Base-by-base conservation (phyloP, 768 basidiomycete species). In the Serendipita sp. region DNA sequence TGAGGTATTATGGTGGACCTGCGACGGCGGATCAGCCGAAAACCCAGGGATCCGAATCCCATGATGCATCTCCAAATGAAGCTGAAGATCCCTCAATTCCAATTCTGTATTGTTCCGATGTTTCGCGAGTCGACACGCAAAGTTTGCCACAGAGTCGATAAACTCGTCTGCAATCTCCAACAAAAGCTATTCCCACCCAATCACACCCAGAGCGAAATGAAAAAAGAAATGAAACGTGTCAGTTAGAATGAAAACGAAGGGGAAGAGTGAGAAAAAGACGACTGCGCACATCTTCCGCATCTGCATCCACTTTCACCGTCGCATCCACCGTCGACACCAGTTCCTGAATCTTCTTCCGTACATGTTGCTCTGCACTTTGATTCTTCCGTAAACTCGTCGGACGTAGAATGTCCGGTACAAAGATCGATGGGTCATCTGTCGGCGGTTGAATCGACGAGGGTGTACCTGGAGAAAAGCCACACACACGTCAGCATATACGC, bases 41-140 rank as follows among this genome's bases (percentile, higher is more conserved):
- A 94, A 95, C 30, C 94, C 94, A 38, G 95, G 95, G 66, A 97
- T 90, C 48, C 90, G 85, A 63, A 97, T 92, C 69, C 95, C 94
- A 74, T 94, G 91, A 65, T 95, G 75, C 82, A 62, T 66, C 89
- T 91, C 93, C 16, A 96, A 82, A 73, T 95, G 91, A 13, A 96
- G 78, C 67, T 95, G 94, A n/a, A 95, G 77, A 68, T 98, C 96
- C 66, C 86, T 84, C 20, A 94, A 88, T 73, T 99, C 94, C 17
- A 99, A 77, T 3, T 87, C 83, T 66, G 93, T 90, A 3, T 86
- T 85, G 20, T 86, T 86, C 20, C 95, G 80, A 70, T 98, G 95
- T 71, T 90, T 93, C 1, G 95, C 93, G 0, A 99, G 78, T 31
- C 87, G 84, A 70, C 94, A 95, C 0, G 89, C 83, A 67, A 96